A percentile compares a stretch with the other conserved stretches of the same genome.
Conservation (phyloP, 2,329 filamentous ascomycete genomes). For the Diaporthe aspalathi region DNA sequence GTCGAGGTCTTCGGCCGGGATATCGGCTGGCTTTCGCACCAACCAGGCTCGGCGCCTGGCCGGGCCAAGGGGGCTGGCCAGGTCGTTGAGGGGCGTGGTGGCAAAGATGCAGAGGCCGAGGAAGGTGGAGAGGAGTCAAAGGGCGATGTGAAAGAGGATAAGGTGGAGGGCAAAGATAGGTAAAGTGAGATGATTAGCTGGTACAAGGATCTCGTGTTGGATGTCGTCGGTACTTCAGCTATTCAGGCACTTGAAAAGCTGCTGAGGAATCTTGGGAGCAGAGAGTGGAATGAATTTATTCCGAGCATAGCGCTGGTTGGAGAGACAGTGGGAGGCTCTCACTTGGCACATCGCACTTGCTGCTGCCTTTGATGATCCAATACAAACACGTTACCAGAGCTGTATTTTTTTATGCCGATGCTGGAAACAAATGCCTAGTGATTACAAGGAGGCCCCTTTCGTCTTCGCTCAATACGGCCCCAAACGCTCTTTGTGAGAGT, state of each 20-base stretch:
- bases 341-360: conserved; percentile 6
- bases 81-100: not conserved
- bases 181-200: not conserved
- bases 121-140: not conserved
- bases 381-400: conserved; percentile 5
- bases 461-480: conserved; percentile 9
- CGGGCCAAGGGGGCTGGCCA: not conserved
- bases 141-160: not conserved
- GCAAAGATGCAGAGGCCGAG: not conserved
- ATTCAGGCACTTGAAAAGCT: not conserved
- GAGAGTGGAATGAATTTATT: not conserved
- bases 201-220: not conserved
- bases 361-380: not conserved
- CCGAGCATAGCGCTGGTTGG: conserved; percentile 30
- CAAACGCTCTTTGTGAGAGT: conserved; percentile 13
- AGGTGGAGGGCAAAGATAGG: not conserved
- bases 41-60: not conserved
- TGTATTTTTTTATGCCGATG: conserved; percentile 19
- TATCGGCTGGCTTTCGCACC: not conserved
- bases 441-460: conserved; percentile 4
- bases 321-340: conserved; percentile 19
- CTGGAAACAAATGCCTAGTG: not conserved
- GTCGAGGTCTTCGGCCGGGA: conserved; percentile 31
- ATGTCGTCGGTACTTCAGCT: not conserved
- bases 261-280: not conserved